A percentile compares a stretch with the other conserved stretches of the same genome.
Conservation (phyloP, 306 rosid species). For the Rosa chinensis region DNA sequence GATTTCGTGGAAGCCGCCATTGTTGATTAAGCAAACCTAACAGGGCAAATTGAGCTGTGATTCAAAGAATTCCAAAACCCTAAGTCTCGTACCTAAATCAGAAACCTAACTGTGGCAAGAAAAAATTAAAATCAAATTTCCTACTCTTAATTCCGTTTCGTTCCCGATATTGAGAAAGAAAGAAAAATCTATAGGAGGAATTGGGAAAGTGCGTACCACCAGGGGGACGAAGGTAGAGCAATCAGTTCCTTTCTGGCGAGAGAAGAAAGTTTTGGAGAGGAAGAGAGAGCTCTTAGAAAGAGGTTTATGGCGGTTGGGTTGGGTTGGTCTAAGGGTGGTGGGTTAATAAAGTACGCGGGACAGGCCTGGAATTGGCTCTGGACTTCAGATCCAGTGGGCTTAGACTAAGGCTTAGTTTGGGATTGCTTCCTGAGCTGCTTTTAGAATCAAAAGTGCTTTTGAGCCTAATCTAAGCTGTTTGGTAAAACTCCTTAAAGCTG, state of each 20-base stretch:
- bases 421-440: no score
- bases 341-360: no score
- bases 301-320: conserved; percentile 1
- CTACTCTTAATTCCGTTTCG: background rate
- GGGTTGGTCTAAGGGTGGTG: background rate
- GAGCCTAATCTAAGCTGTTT: no score
- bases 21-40: background rate
- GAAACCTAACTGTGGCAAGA: background rate
- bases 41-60: background rate
- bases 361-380: background rate
- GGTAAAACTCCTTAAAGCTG: no score
- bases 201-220: background rate
- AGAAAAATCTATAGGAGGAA: background rate
- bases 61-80: background rate
- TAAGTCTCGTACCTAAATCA: background rate
- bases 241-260: background rate
- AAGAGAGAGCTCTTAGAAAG: background rate
- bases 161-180: background rate
- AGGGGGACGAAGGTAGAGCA: background rate
- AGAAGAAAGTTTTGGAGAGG: background rate
- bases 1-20: conserved; percentile 42
- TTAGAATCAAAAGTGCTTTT: no score
- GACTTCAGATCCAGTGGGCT: no score
- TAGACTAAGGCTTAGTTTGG: no score
- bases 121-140: background rate